These are phyloP conservation scores for Yamadazyma diddensiae DNA, from an alignment of 1,139 yeast genomes.

Conservation along the genomic window DNA sequence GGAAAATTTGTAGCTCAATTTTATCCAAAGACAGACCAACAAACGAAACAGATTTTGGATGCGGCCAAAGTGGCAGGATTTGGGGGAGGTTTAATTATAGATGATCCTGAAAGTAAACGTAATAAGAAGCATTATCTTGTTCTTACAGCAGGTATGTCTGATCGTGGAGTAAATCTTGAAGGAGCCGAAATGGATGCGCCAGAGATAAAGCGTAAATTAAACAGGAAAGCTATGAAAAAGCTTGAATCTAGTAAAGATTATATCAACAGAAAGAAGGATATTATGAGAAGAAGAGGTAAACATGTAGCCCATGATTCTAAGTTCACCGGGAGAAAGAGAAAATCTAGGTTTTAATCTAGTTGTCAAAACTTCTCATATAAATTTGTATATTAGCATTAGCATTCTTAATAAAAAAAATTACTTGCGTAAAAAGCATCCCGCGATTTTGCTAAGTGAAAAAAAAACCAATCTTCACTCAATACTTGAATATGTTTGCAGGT, in stretches of 20 bases:
- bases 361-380: background rate
- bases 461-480: constrained; percentile 4
- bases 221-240: constrained; percentile 51
- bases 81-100: constrained; percentile 92
- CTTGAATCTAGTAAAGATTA: constrained; percentile 76
- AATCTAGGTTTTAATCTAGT: constrained; percentile 67
- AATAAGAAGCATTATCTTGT: constrained; percentile 90
- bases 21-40: constrained; percentile 88
- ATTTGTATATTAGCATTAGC: constrained; percentile 8
- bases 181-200: constrained; percentile 79
- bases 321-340: constrained; percentile 91
- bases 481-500: constrained; percentile 6
- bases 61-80: constrained; percentile 96
- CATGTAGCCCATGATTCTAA: constrained; percentile 86
- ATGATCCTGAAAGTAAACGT: constrained; percentile 89
- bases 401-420: background rate
- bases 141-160: constrained; percentile 80
- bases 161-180: constrained; percentile 63
- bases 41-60: constrained; percentile 68
- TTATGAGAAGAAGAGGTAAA: constrained; percentile 90
- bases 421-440: constrained; percentile 3
- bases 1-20: constrained; percentile 98
- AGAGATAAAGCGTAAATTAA: constrained; percentile 39
- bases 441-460: constrained; percentile 2
- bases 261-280: constrained; percentile 87